Conservation (phyloP, 2,329 filamentous ascomycete species). For the Aspergillus phoenicis region DNA sequence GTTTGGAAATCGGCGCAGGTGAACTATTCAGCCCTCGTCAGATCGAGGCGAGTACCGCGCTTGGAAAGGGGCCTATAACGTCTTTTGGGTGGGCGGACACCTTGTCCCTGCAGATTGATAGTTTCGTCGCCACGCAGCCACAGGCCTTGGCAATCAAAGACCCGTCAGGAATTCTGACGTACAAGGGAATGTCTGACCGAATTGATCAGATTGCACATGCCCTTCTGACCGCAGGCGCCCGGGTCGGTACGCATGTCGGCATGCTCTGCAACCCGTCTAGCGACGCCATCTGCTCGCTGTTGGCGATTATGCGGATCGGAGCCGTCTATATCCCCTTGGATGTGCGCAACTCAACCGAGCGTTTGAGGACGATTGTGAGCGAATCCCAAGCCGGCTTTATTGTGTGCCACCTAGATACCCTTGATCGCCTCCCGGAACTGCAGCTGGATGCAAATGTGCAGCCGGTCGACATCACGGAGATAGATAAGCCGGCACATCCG, state of each 20-base stretch:
- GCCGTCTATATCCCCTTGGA: constrained; percentile 11
- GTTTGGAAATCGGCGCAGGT: too few relatives aligned
- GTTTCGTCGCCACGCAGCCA: too few relatives aligned
- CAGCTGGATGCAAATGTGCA: background rate
- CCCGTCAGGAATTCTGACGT: background rate
- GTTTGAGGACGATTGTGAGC: background rate
- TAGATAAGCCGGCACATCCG: too few relatives aligned
- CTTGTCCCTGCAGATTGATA: too few relatives aligned
- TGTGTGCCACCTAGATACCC: background rate
- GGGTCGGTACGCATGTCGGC: background rate
- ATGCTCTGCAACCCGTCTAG: background rate
- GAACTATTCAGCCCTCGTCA: too few relatives aligned
- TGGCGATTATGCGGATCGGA: constrained; percentile 6
- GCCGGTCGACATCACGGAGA: background rate
- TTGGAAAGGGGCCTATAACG: too few relatives aligned
- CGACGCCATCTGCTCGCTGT: constrained; percentile 2
- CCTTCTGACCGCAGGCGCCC: background rate
- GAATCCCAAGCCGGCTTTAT: too few relatives aligned
- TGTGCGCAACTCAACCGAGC: background rate
- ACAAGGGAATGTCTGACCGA: background rate
- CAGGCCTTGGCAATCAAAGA: background rate
- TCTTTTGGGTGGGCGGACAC: too few relatives aligned
- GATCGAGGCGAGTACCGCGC: too few relatives aligned
- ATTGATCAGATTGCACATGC: background rate
- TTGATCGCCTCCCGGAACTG: background rate